Conservation (phyloP, 371 early-diverging fungal species). For the Mucor velutinosus region DNA sequence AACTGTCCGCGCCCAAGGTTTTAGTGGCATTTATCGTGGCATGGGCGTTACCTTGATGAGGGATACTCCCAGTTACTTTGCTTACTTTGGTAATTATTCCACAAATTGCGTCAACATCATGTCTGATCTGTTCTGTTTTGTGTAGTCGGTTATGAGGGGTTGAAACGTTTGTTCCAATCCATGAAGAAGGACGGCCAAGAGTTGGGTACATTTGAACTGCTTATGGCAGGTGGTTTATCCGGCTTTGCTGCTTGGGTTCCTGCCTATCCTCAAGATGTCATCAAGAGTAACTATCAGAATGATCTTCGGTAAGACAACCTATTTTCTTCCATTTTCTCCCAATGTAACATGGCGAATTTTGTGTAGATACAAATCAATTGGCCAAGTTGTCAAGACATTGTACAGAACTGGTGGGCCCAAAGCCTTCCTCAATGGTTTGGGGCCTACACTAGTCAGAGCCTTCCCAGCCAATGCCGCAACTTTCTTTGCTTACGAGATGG, state of each 20-base stretch:
- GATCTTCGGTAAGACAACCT: conserved; percentile 34
- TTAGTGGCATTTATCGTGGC: conserved; percentile 80
- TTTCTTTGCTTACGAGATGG: conserved; percentile 80
- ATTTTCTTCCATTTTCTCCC: neutral
- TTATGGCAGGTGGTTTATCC: conserved; percentile 82
- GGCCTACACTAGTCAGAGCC: conserved; percentile 85
- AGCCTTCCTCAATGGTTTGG: conserved; percentile 79
- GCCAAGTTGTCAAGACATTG: conserved; percentile 15
- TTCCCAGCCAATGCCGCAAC: conserved; percentile 93
- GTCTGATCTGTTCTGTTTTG: neutral
- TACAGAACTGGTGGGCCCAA: conserved; percentile 43
- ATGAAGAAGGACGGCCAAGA: conserved; percentile 47
- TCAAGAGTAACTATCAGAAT: conserved; percentile 81
- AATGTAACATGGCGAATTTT: neutral
- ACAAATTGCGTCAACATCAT: neutral
- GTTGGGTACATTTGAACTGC: conserved; percentile 58
- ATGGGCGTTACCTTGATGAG: conserved; percentile 75
- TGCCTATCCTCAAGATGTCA: conserved; percentile 87
- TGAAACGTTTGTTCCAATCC: conserved; percentile 57
- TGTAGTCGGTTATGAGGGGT: conserved; percentile 65
- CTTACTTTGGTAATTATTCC: conserved; percentile 71
- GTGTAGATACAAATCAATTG: conserved; percentile 23
- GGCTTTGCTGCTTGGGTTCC: conserved; percentile 86
- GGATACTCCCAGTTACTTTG: conserved; percentile 81
- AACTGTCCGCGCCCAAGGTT: conserved; percentile 67